A percentile compares a stretch with the other conserved stretches of the same genome.
These are phyloP conservation scores for Colletotrichum higginsianum DNA, from an alignment of 2,329 filamentous ascomycete genomes.

Conservation along the genomic window DNA sequence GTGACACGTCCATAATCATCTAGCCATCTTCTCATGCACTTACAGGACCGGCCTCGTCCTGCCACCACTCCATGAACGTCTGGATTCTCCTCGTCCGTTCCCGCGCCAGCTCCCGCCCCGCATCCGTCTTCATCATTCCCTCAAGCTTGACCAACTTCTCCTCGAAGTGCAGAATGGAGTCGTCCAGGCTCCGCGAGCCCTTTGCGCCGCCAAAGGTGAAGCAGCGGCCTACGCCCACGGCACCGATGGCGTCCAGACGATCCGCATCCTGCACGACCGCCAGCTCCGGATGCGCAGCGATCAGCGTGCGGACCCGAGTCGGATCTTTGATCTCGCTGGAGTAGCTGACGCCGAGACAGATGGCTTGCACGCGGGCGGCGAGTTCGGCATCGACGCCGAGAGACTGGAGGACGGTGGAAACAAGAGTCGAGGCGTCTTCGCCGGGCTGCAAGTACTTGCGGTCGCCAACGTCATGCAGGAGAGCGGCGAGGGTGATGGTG, in stretches of 20 bases:
- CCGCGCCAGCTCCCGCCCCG: conserved; percentile 67
- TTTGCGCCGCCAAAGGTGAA: conserved; percentile 84
- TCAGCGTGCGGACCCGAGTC: conserved; percentile 69
- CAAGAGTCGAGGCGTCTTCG: conserved; percentile 69
- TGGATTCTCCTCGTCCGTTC: conserved; percentile 68
- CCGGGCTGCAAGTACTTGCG: conserved; percentile 79
- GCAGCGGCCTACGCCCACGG: conserved; percentile 84
- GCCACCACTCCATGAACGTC: conserved; percentile 72
- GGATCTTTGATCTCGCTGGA: conserved; percentile 80
- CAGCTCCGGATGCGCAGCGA: conserved; percentile 79
- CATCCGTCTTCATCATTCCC: conserved; percentile 75
- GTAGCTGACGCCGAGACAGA: conserved; percentile 86
- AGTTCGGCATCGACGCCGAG: conserved; percentile 71
- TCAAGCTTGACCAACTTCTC: conserved; percentile 80
- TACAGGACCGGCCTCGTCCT: conserved; percentile 58
- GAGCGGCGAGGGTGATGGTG: conserved; percentile 77
- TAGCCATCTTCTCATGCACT: conserved; percentile 6
- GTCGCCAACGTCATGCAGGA: conserved; percentile 92
- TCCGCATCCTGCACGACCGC: conserved; percentile 94
- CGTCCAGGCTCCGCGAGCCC: conserved; percentile 66
- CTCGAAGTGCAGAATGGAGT: conserved; percentile 81
- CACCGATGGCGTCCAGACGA: conserved; percentile 90
- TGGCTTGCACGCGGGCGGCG: conserved; percentile 76
- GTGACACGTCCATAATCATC: background rate
- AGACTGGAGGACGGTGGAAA: conserved; percentile 68